phyloP scores from a whole-genome alignment of 305 asterid species.

The Plantago rigida region DNA sequence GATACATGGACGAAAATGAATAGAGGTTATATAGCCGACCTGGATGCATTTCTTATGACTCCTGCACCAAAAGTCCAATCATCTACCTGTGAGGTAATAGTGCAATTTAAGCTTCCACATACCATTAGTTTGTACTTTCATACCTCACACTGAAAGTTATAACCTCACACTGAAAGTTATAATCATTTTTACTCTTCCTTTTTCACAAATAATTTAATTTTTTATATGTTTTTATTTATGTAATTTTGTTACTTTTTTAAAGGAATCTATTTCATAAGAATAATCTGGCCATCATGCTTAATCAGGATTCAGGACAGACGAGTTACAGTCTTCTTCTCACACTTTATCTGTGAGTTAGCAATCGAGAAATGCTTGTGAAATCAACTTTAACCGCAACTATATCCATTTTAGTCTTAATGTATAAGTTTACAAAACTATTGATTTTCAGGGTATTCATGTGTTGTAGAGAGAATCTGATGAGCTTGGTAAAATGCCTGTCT shows the following conservation, averaged over 20 bases:
- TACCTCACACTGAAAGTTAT: slow-evolving; percentile 12
- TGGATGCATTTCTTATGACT: slow-evolving; percentile 66
- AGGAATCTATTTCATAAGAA: neutral
- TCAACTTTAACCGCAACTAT: slow-evolving; percentile 1
- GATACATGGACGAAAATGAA: slow-evolving; percentile 89
- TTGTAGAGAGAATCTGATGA: neutral
- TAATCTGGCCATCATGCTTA: neutral
- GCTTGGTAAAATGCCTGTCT: slow-evolving; percentile 1
- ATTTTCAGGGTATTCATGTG: neutral
- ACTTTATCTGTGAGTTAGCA: slow-evolving; percentile 8
- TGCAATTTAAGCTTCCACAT: slow-evolving; percentile 21
- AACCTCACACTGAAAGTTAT: slow-evolving; percentile 11
- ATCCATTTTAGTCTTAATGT: slow-evolving; percentile 1
- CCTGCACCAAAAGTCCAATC: slow-evolving; percentile 69
- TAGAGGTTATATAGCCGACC: slow-evolving; percentile 76
- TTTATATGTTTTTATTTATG: neutral
- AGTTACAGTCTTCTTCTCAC: slow-evolving; percentile 13
- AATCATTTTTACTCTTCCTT: too few species aligned
- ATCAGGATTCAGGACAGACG: neutral
- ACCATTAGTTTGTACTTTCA: slow-evolving; percentile 11
- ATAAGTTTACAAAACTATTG: neutral
- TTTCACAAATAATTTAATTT: too few species aligned
- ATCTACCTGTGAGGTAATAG: slow-evolving; percentile 44
- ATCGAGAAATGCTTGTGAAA: slow-evolving; percentile 1
- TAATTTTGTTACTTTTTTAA: too few species aligned